Base-by-base conservation (phyloP, 371 early-diverging fungal species). In the Entomophthora muscae region DNA sequence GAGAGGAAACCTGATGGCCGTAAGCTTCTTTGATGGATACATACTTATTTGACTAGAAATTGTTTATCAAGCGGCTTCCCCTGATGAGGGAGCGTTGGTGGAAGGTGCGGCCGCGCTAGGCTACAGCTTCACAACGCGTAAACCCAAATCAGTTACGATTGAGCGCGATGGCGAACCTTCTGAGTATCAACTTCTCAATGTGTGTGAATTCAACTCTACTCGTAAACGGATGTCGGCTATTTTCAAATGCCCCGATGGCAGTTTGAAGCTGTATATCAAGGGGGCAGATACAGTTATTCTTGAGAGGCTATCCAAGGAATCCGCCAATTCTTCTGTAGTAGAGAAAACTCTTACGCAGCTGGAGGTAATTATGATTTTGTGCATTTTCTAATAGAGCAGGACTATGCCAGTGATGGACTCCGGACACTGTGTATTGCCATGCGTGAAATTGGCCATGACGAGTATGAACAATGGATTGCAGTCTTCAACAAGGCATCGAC, bases 201-300 rank as follows among this genome's bases (percentile, higher is more conserved):
- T 95, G 67, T 90, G 90, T 74, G 98, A 98, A 72, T 98, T 98
- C 78, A 95, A 95, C 71, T 90, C 90, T 32, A 94, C 95, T 21
- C 83, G 98, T 57, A 98, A 98, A 73, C 83, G 98, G 66, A 95
- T 98, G 98, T 90, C 91, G 2, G 89, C 91, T 10, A 75, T 98
- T 33, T 78, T 94, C n/a, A 86, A 95, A 24, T 78, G 83, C 52
- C 90, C 95, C 1, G 92, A 94, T 66, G 91, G 91, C 28, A 80
- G 82, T 33, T 88, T 98, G 69, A 87, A 88, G 68, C 73, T 98
- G 55, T 94, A 91, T 78, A 89, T 88, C 70, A 99, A 99, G 70
- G 99, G 99, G 30, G 97, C 98, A 13, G 99, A 99, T 72, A 93
- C 95, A 0, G 95, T 98, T 13, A 98, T 98, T 68, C 70, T 94